Conservation (phyloP, 495 filamentous ascomycete genomes). For the Cladorrhinum samala region DNA sequence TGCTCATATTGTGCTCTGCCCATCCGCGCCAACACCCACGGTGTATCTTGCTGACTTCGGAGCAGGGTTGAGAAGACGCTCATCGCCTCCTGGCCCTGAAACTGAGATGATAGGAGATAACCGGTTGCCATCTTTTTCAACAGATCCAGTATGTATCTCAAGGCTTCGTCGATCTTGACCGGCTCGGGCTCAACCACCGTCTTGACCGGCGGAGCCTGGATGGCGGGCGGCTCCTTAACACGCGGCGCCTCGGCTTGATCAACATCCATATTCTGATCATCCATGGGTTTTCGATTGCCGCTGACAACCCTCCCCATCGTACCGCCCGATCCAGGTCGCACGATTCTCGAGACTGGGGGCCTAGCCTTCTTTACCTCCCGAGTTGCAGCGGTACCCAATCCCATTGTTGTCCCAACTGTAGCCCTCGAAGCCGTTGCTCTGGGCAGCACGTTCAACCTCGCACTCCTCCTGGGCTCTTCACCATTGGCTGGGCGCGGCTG, state of each 20-base stretch:
- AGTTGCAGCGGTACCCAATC: conserved; percentile 44
- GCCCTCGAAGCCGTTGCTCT: conserved; percentile 44
- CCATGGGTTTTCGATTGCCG: conserved; percentile 68
- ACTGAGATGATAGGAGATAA: conserved; percentile 69
- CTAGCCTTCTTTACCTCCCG: conserved; percentile 75
- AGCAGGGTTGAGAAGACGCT: conserved; percentile 63
- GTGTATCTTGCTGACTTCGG: conserved; percentile 75
- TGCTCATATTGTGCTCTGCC: conserved; percentile 86
- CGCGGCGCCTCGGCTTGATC: conserved; percentile 50
- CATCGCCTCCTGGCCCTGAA: conserved; percentile 70
- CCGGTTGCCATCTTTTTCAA: conserved; percentile 76
- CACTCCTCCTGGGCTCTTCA: conserved; percentile 70
- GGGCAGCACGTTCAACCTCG: conserved; percentile 62
- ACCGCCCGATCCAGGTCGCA: conserved; percentile 46
- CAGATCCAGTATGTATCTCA: conserved; percentile 71
- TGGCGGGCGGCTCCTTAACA: conserved; percentile 40
- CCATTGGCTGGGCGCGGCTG: conserved; percentile 49
- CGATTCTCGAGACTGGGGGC: conserved; percentile 51
- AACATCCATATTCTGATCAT: conserved; percentile 57
- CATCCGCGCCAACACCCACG: conserved; percentile 89
- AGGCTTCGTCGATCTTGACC: conserved; percentile 63
- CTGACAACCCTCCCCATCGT: conserved; percentile 77
- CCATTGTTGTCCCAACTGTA: conserved; percentile 51
- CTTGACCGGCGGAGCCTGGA: conserved; percentile 29
- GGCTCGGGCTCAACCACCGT: conserved; percentile 39